A percentile compares a stretch with the other conserved stretches of the same genome.
These are phyloP conservation scores for Talaromyces atroroseus DNA, from an alignment of 2,329 filamentous ascomycete genomes.

Conservation along the genomic window DNA sequence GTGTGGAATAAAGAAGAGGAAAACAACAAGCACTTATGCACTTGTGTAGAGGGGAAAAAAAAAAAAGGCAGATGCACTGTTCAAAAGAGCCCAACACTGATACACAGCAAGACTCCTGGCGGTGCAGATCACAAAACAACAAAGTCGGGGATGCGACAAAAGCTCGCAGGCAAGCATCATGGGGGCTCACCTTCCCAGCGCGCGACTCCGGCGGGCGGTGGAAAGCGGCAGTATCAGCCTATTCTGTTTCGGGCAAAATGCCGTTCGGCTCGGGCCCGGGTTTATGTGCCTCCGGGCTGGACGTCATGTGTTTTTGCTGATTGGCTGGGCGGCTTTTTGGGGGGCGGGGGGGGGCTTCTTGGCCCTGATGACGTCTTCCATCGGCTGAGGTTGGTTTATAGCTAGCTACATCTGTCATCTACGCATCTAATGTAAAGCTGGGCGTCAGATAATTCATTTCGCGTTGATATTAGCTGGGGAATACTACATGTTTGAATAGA, in stretches of 20 bases:
- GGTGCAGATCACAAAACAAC: neutral
- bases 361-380: slow-evolving; percentile 11
- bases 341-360: neutral
- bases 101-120: neutral
- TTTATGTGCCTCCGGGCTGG: neutral
- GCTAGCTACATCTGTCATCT: too few species aligned
- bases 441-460: too few species aligned
- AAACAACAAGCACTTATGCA: neutral
- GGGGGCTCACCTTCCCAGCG: neutral
- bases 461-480: too few species aligned
- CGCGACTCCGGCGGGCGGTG: slow-evolving; percentile 13
- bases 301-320: neutral
- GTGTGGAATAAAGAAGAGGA: too few species aligned
- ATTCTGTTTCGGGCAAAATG: neutral
- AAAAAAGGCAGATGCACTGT: neutral
- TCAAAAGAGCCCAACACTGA: neutral
- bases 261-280: neutral
- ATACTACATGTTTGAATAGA: too few species aligned
- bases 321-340: slow-evolving; percentile 2
- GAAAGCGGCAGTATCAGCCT: slow-evolving; percentile 2
- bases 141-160: neutral
- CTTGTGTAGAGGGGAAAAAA: too few species aligned
- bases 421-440: too few species aligned
- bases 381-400: neutral
- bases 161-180: slow-evolving; percentile 1